Percentiles rank a stretch among this genome's conserved stretches.
These are phyloP conservation scores for Penicillium thymicola DNA, from an alignment of 2,329 filamentous ascomycete genomes.

Conservation along the genomic window DNA sequence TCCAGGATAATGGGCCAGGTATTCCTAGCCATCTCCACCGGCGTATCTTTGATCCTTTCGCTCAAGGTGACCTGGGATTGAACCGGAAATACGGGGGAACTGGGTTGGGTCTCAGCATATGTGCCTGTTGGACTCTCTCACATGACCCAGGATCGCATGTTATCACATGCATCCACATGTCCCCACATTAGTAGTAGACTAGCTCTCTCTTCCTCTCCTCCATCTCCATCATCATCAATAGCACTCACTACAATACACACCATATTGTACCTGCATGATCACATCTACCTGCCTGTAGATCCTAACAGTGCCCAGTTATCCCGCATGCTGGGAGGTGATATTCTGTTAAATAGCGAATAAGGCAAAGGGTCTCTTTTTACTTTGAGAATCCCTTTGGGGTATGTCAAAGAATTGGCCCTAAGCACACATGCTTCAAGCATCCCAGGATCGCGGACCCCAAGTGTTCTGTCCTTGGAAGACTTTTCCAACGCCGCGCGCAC, in stretches of 20 bases:
- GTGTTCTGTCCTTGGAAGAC: constrained; percentile 28
- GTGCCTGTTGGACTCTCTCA: no score
- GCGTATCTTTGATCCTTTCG: constrained; percentile 89
- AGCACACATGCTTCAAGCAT: constrained; percentile 27
- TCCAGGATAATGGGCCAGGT: constrained; percentile 82
- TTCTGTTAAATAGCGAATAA: constrained; percentile 67
- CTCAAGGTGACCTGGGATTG: constrained; percentile 84
- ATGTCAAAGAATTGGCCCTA: constrained; percentile 64
- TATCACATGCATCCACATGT: no score
- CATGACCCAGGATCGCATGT: no score
- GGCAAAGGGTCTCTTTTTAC: constrained; percentile 77
- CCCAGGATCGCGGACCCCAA: constrained; percentile 32
- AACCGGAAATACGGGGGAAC: constrained; percentile 90
- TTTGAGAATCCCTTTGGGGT: constrained; percentile 76
- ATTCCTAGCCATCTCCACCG: constrained; percentile 75
- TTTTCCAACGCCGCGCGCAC: constrained; percentile 22
- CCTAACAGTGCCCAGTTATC: constrained; percentile 84
- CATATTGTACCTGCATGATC: no score
- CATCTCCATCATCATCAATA: no score
- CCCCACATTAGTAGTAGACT: no score
- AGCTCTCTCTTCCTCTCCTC: no score
- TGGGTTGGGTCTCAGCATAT: constrained; percentile 83
- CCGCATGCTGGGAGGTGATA: constrained; percentile 74
- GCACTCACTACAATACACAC: no score
- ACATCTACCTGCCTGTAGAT: no score